Base-by-base conservation (phyloP, 768 basidiomycete genomes). In the Mycena belliarum region DNA sequence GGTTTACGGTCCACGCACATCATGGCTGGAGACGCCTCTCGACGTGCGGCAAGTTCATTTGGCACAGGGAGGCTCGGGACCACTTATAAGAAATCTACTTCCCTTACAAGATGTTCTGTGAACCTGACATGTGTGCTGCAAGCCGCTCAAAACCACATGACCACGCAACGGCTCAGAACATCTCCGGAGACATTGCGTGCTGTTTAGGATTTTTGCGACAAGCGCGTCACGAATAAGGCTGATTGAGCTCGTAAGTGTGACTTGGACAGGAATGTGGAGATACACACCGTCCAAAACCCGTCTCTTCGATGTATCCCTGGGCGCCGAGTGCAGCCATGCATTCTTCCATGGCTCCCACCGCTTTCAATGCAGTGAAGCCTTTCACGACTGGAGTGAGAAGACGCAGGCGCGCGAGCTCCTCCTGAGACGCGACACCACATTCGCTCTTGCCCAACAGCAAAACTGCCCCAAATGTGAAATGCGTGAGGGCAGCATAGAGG, bases 181-280 rank as follows among this genome's bases (percentile, higher is more conserved):
- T n/a, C n/a, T n/a, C n/a, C n/a, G n/a, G n/a, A n/a, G n/a, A n/a
- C n/a, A n/a, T n/a, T n/a, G n/a, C n/a, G 88, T 89, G 0, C 88
- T 88, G 70, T 92, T 89, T 89, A 89, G 91, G 47, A 93, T 89
- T 65, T 85, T 87, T 71, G 91, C 90, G 14, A 91, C 90, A 12
- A 87, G 67, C 4, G 76, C 76, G 73, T 91, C 89, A 8, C 85
- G 75, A 23, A 92, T 86, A 14, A 81, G 64, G 26, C 81, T 80
- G 49, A 3, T 41, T n/a, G 20, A 38, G 3, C 4, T 38, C 10
- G 41, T 48, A 35, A 21, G 28, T 21, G 7, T 6, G 11, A 0
- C 21, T 50, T 41, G 28, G 37, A 23, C 15, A 18, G 11, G 14
- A 12, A 35, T 25, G 12, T 9, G 33, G n/a, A 21, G 7, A 32